A percentile compares a stretch with the other conserved stretches of the same genome.
These are phyloP conservation scores for Penicillium sp. DNA, from an alignment of 2,329 filamentous ascomycete species.

Conservation along the genomic window DNA sequence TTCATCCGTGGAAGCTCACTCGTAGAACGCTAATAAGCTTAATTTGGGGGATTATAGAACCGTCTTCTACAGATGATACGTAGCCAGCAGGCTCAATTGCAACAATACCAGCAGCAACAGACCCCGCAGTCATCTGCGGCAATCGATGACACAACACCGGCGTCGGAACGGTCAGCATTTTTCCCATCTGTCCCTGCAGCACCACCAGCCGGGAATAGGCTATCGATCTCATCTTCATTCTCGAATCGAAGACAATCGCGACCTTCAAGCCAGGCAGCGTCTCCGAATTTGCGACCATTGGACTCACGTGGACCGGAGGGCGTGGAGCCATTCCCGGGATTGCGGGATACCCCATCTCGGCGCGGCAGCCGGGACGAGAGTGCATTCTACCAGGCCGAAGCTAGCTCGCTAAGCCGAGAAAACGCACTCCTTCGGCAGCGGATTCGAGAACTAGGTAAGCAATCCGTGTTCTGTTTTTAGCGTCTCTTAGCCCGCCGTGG, in stretches of 20 bases:
- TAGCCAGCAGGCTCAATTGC: constrained; percentile 48
- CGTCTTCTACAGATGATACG: constrained; percentile 52
- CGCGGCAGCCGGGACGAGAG: constrained; percentile 48
- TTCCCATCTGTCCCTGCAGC: constrained; percentile 29
- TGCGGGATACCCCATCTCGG: constrained; percentile 30
- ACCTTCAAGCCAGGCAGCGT: constrained; percentile 37
- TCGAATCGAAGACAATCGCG: constrained; percentile 38
- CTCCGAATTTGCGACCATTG: constrained; percentile 39
- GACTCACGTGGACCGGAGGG: constrained; percentile 28
- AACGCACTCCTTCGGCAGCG: constrained; percentile 50
- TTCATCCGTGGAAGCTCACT: not conserved
- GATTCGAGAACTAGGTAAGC: constrained; percentile 48
- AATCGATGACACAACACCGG: constrained; percentile 45
- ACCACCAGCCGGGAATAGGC: constrained; percentile 33
- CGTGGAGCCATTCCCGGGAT: constrained; percentile 27
- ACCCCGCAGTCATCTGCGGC: constrained; percentile 33
- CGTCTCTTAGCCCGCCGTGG: not conserved
- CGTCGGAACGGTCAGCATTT: constrained; percentile 44
- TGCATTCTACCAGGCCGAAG: constrained; percentile 50
- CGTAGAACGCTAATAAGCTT: not conserved
- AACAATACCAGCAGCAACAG: constrained; percentile 36
- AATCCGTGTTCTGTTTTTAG: not conserved
- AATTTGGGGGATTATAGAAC: constrained; percentile 36
- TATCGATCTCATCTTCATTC: constrained; percentile 36
- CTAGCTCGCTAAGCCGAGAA: constrained; percentile 46